phyloP scores from a whole-genome alignment of 441 rosid genomes.

The Brassica hybrid region DNA sequence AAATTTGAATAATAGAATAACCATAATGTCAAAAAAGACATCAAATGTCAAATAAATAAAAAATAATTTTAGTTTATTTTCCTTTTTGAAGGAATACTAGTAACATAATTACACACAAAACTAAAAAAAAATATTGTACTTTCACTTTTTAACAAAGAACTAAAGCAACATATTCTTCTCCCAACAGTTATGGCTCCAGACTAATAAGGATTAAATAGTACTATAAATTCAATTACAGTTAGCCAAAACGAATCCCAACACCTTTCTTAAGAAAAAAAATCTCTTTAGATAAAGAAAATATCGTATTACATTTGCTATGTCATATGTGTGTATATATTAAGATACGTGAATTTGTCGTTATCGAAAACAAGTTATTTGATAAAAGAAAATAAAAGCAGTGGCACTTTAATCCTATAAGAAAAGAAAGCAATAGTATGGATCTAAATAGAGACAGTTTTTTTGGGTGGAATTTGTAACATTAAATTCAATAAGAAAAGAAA shows the following conservation, averaged over 20 bases:
- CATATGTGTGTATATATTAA: conserved; percentile 3
- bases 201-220: conserved; percentile 5
- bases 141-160: not conserved
- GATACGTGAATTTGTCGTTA: conserved; percentile 35
- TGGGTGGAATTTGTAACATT: not conserved
- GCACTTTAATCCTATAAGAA: conserved; percentile 30
- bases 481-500: conserved; percentile 18
- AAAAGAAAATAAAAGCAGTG: conserved; percentile 11
- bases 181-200: not conserved
- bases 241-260: conserved; percentile 15
- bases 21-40: not conserved
- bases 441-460: conserved; percentile 26
- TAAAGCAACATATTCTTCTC: not conserved
- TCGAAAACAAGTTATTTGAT: conserved; percentile 1
- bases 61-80: not conserved
- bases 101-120: not conserved
- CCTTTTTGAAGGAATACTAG: not conserved
- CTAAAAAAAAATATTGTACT: not conserved
- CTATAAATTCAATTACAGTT: conserved; percentile 12
- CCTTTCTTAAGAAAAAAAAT: not conserved
- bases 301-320: not conserved
- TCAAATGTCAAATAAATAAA: not conserved
- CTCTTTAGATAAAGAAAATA: conserved; percentile 5
- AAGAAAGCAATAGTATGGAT: conserved; percentile 36
- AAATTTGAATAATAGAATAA: not conserved